Base-by-base conservation (phyloP, 805 yeast genomes). In the Ogataea degrootiae region DNA sequence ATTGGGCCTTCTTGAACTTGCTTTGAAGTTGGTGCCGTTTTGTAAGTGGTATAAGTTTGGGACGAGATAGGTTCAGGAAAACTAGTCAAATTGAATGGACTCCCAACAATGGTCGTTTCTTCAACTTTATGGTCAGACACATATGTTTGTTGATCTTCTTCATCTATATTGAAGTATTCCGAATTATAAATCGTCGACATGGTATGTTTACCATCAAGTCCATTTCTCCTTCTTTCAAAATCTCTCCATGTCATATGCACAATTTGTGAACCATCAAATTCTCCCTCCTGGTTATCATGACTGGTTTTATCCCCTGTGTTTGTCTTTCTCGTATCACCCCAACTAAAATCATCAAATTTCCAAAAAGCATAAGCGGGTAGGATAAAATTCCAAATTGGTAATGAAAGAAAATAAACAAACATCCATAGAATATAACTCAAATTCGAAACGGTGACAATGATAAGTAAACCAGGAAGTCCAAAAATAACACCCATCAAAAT, bases 221-320 rank as follows among this genome's bases (percentile, higher is more conserved):
- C 65, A 12, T 50, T 29, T 34, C 82, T 63, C 33, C 85, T 89
- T 55, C 87, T 73, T 66, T 91, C 97, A 72, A 80, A 90, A 55
- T 94, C 98, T 63, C 88, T 80, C 99, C 99, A 94, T 49, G 92
- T 76, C 74, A 85, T 87, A 92, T 92, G 91, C 43, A 79, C 79
- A 62, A 94, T 94, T 60, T 80, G 80, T 1, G 95, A 82, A n/a
- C 94, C 87, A 65, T 92, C 98, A 63, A 92, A 94, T 52, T 82
- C 84, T 57, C 97, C 98, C 39, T 79, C 86, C 21, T 57, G 74
- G 22, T 74, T 86, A 40, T 80, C 85, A 62, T 87, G 94, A 16
- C 77, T 80, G 21, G 79, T 83, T 57, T 83, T 80, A 38, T 79
- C 87, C 11, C 80, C 89, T 21, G 82, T 85, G 23, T 77, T 77